Conservation (phyloP, 78 protist species). For the Emiliania huxleyi region DNA sequence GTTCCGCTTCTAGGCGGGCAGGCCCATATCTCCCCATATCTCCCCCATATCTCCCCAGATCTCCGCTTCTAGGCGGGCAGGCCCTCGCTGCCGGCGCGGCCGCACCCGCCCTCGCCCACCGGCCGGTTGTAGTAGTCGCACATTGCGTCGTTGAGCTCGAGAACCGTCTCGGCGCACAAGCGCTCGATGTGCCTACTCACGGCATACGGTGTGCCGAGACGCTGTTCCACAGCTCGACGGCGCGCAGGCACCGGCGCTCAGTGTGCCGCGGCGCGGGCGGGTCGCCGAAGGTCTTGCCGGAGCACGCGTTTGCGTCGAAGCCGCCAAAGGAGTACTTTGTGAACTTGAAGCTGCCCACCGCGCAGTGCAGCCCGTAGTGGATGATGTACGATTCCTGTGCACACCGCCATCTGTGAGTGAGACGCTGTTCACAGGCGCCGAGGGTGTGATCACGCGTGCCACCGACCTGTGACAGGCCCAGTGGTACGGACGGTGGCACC, state of each 20-base stretch:
- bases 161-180: neutral
- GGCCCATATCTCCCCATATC: no score
- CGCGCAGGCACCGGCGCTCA: neutral
- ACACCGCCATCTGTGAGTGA: neutral
- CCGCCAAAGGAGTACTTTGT: neutral
- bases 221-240: neutral
- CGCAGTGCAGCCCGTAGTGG: neutral
- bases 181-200: neutral
- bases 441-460: no score
- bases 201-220: neutral
- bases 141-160: conserved; percentile 4
- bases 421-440: no score
- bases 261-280: neutral
- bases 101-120: neutral
- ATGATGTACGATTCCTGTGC: neutral
- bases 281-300: neutral
- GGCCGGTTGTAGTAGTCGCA: conserved; percentile 1
- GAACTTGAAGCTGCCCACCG: neutral
- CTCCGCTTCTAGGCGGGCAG: no score
- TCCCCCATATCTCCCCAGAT: no score
- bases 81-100: neutral
- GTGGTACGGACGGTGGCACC: no score
- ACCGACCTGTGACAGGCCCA: no score
- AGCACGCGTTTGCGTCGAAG: neutral
- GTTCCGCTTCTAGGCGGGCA: no score